These are phyloP conservation scores for Bretziella fagacearum DNA, from an alignment of 2,329 filamentous ascomycete genomes.

Conservation along the genomic window DNA sequence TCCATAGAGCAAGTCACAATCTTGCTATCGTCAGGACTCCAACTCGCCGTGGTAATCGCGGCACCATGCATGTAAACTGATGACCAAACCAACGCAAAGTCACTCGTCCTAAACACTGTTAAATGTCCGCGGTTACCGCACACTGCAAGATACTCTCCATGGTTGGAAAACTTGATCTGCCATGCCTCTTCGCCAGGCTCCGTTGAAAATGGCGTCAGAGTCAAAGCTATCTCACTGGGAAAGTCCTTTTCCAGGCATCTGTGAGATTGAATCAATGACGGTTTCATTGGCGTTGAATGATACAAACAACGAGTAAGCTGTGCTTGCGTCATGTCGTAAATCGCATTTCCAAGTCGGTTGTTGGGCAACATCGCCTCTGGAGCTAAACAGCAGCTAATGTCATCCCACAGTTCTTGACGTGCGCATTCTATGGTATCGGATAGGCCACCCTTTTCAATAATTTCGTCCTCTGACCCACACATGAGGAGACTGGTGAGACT, in stretches of 20 bases:
- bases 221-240: slow-evolving; percentile 48
- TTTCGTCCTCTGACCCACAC: slow-evolving; percentile 47
- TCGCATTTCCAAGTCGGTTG: slow-evolving; percentile 62
- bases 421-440: slow-evolving; percentile 71
- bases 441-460: slow-evolving; percentile 42
- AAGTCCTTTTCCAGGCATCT: slow-evolving; percentile 65
- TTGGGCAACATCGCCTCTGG: slow-evolving; percentile 95
- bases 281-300: slow-evolving; percentile 63
- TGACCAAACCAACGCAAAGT: slow-evolving; percentile 44
- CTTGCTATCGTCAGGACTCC: slow-evolving; percentile 82
- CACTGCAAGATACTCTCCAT: slow-evolving; percentile 67
- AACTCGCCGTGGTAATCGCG: slow-evolving; percentile 65
- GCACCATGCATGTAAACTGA: slow-evolving; percentile 47
- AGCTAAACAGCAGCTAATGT: slow-evolving; percentile 58
- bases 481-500: slow-evolving; percentile 79
- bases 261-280: slow-evolving; percentile 82
- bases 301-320: slow-evolving; percentile 76
- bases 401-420: slow-evolving; percentile 45
- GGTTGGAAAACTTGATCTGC: slow-evolving; percentile 79
- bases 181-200: slow-evolving; percentile 74
- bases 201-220: not conserved
- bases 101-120: slow-evolving; percentile 63
- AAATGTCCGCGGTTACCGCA: slow-evolving; percentile 61
- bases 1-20: slow-evolving; percentile 72
- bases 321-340: slow-evolving; percentile 67